Percentiles rank a stretch among this genome's conserved stretches.
Evolutionary conservation across 176 grass and related monocot species (phyloP).

Genomic region (Saccharum spontaneum): DNA sequence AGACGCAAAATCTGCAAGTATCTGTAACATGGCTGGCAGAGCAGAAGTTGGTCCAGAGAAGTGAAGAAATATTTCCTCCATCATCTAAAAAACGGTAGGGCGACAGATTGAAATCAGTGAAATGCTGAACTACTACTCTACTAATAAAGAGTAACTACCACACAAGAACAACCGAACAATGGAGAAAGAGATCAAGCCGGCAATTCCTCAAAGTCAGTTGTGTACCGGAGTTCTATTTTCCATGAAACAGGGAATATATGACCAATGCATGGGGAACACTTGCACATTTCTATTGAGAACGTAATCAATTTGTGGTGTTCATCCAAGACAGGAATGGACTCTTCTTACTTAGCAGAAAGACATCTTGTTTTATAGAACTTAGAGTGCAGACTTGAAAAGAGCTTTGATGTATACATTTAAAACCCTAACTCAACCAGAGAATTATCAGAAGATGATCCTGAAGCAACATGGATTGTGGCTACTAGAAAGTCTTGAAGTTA

Average conservation of each 20-base stretch:
- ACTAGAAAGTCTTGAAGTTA: too few species aligned
- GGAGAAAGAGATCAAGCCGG: slow-evolving; percentile 1
- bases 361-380: neutral
- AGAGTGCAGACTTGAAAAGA: neutral
- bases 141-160: slow-evolving; percentile 5
- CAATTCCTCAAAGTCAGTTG: neutral
- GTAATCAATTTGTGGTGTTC: neutral
- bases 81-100: slow-evolving; percentile 55
- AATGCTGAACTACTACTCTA: neutral
- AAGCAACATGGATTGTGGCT: too few species aligned
- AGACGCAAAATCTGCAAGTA: slow-evolving; percentile 89
- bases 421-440: too few species aligned
- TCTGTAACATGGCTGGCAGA: slow-evolving; percentile 92
- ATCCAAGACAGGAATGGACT: slow-evolving; percentile 9
- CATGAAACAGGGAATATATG: neutral
- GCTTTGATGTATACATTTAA: neutral
- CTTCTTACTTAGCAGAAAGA: neutral
- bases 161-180: slow-evolving; percentile 14
- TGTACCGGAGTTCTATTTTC: neutral
- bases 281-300: neutral
- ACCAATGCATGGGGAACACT: slow-evolving; percentile 1
- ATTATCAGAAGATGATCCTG: too few species aligned
- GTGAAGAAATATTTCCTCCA: slow-evolving; percentile 97
- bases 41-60: slow-evolving; percentile 89
- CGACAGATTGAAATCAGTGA: slow-evolving; percentile 5